Evolutionary conservation across 805 yeast genomes (phyloP).

Genomic region (Saturnispora gosingensis): DNA sequence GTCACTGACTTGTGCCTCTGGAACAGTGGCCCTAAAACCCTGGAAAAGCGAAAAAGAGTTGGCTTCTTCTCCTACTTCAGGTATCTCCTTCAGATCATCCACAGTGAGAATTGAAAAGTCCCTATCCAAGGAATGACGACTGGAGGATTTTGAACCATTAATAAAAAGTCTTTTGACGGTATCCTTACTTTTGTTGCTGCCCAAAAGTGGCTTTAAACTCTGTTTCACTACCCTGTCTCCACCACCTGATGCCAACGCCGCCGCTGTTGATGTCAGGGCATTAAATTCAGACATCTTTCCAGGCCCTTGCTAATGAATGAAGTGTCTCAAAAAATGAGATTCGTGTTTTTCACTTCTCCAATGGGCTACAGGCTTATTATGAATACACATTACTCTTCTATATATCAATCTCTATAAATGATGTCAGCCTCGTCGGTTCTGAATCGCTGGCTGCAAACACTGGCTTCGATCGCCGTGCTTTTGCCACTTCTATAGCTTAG

Average conservation of each 20-base stretch:
- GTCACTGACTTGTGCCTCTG: conserved; percentile 37
- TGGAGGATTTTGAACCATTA: conserved; percentile 5
- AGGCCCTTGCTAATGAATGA: not conserved
- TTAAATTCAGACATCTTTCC: conserved; percentile 27
- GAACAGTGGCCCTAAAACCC: conserved; percentile 55
- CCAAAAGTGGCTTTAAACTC: conserved; percentile 7
- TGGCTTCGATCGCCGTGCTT: conserved; percentile 46
- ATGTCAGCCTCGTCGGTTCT: conserved; percentile 91
- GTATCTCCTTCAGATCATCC: conserved; percentile 48
- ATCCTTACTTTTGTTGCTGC: conserved; percentile 5
- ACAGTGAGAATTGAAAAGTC: conserved; percentile 50
- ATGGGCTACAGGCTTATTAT: not conserved
- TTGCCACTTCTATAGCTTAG: conserved; percentile 78
- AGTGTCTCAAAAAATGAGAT: not conserved
- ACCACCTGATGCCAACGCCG: conserved; percentile 32
- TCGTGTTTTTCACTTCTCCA: not conserved
- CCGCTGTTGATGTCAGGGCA: conserved; percentile 46
- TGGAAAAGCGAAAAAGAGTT: conserved; percentile 48
- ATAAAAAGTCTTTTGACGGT: conserved; percentile 3
- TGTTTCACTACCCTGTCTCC: conserved; percentile 8
- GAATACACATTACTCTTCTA: not conserved
- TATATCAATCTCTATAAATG: conserved; percentile 62
- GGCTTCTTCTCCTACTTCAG: conserved; percentile 20
- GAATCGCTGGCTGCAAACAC: conserved; percentile 88
- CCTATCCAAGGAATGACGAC: conserved; percentile 19